Evolutionary conservation across 2,329 filamentous ascomycete genomes (phyloP).

Genomic region (Sporothrix pseudoabietina): DNA sequence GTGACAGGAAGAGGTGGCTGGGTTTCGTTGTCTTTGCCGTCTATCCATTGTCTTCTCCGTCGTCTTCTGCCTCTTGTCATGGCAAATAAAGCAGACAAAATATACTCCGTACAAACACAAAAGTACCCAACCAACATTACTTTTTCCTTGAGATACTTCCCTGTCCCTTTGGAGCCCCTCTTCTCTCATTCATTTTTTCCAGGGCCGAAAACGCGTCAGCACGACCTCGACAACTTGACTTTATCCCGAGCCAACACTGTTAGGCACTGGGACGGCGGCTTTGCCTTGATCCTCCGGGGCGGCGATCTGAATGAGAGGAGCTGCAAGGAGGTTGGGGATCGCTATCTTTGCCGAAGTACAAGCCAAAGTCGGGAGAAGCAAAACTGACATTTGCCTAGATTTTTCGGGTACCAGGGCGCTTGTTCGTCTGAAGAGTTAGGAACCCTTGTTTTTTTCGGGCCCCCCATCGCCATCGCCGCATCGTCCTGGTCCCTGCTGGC

Average conservation of each 20-base stretch:
- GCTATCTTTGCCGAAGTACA: background rate
- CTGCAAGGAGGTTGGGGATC: constrained; percentile 4
- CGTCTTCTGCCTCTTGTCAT: background rate
- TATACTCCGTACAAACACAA: background rate
- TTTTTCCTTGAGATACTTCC: background rate
- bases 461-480: background rate
- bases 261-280: constrained; percentile 19
- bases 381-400: background rate
- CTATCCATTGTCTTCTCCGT: background rate
- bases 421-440: background rate
- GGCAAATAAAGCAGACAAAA: background rate
- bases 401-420: background rate
- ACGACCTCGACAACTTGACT: background rate
- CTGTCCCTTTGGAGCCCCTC: background rate
- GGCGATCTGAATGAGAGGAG: constrained; percentile 21
- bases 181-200: background rate
- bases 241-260: background rate
- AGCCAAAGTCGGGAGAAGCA: background rate
- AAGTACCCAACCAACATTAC: background rate
- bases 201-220: background rate
- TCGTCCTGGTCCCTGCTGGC: background rate
- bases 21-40: background rate
- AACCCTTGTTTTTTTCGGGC: background rate
- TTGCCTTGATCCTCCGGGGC: constrained; percentile 6
- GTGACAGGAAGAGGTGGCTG: background rate